Percentiles rank a stretch among this genome's conserved stretches.
phyloP scores from a whole-genome alignment of 2,329 filamentous ascomycete species.

The Aspergillus transmontanensis region DNA sequence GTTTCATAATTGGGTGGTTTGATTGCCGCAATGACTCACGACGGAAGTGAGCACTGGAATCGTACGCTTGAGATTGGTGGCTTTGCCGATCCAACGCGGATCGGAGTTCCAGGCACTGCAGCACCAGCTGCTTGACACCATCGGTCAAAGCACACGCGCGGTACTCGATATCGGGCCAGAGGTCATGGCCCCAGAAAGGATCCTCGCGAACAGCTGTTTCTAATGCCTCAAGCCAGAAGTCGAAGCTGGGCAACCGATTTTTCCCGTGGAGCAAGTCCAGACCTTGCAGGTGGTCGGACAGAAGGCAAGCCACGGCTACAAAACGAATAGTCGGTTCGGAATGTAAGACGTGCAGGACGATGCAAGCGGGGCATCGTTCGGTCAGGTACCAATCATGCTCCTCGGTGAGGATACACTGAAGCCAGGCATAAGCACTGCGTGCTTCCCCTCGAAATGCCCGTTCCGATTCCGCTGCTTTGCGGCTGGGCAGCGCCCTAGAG shows the following conservation, averaged over 20 bases:
- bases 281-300: constrained; percentile 39
- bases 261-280: constrained; percentile 23
- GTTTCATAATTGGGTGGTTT: constrained; percentile 32
- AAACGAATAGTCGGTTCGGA: constrained; percentile 50
- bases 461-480: constrained; percentile 56
- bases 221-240: constrained; percentile 43
- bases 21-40: constrained; percentile 26
- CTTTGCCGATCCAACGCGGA: constrained; percentile 27
- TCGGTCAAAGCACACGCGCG: constrained; percentile 41
- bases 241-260: constrained; percentile 32
- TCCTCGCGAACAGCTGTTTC: constrained; percentile 45
- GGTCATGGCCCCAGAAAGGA: constrained; percentile 45
- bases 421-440: constrained; percentile 60
- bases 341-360: constrained; percentile 45
- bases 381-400: constrained; percentile 62
- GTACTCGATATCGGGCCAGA: constrained; percentile 46
- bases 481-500: constrained; percentile 50
- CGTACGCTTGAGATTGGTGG: constrained; percentile 23
- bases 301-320: constrained; percentile 43
- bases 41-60: constrained; percentile 19
- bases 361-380: constrained; percentile 55
- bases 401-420: constrained; percentile 60
- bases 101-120: constrained; percentile 43
- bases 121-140: constrained; percentile 41
- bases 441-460: constrained; percentile 60